These are phyloP conservation scores for Chlorella vulgaris DNA, from an alignment of 139 green algal species.

Conservation along the genomic window DNA sequence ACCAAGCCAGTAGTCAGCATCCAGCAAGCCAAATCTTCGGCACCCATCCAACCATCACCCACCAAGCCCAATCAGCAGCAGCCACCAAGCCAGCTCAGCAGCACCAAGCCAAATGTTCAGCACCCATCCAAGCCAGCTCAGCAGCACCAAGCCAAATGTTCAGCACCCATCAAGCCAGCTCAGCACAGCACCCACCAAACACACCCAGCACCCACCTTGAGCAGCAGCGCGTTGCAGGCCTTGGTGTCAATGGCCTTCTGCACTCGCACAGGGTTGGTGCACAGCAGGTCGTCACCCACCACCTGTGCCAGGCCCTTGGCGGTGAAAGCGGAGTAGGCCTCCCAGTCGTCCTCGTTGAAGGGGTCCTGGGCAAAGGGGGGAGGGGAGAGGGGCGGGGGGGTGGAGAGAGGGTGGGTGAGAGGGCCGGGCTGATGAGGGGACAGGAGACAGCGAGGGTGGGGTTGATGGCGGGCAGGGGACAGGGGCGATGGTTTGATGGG, in stretches of 20 bases:
- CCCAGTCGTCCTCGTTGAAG: conserved; percentile 99
- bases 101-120: too few species aligned
- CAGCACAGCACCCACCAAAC: neutral
- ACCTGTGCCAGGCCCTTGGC: conserved; percentile 78
- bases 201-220: conserved; percentile 77
- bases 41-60: too few species aligned
- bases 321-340: conserved; percentile 78
- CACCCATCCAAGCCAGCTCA: too few species aligned
- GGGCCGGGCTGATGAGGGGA: neutral
- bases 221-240: conserved; percentile 94
- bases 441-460: too few species aligned
- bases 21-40: too few species aligned
- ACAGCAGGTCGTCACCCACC: conserved; percentile 97
- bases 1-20: too few species aligned
- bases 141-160: too few species aligned
- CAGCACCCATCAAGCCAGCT: too few species aligned
- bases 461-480: too few species aligned
- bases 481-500: too few species aligned
- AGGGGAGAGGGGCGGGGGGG: neutral
- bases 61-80: too few species aligned
- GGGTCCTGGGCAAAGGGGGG: conserved; percentile 70
- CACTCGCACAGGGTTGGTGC: conserved; percentile 96
- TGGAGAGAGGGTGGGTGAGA: neutral
- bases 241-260: conserved; percentile 94
- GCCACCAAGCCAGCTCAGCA: too few species aligned